Evolutionary conservation across 2,329 filamentous ascomycete species (phyloP), one percentile per base, ranked within the genome.

Genomic region (Penicillium sumatraense): DNA sequence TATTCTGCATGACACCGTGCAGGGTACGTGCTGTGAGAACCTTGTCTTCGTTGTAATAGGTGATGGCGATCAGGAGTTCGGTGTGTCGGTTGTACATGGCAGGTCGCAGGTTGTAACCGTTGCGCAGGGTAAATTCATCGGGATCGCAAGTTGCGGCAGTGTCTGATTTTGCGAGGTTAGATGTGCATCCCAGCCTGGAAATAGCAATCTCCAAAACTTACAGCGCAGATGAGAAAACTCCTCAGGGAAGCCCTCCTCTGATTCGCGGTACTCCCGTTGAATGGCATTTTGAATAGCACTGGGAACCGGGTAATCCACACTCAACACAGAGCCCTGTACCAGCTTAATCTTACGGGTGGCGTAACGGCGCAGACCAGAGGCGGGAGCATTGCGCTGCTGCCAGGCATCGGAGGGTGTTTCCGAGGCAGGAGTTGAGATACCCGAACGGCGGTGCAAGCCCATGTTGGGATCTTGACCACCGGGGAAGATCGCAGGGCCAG

Each of bases 1-100:
- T 93, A 75, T 97, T 97, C 75, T 96, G 92, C 93, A 98, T 97
- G 46, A 96, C 91, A 80, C 93, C 91, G 76, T 98, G 93, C 51
- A 98, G 82, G 1, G 95, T 99, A 76, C 93, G 88, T 49, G 93
- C 84, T 16, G 95, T 90, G 64, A 99, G 82, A 27, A 91, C 87
- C 81, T 98, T 98, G 80, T 98, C 95, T 83, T 98, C 93, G 80
- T 98, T 98, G 83, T 98, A 99, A 81, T 97, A 97, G 59, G 93
- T 99, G 69, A 99, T 92, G 69, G 93, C 93, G 75, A 99, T 97
- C 63, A 98, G 84, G 66, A 99, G 81, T 79, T 99, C 93, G 6
- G 93, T 98, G 77, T 98, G 93, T 68, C 93, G 86, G 83, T 98
- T 98, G 81, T 98, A 98, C 93, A 98, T 98, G 65, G 92, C 89